Conservation (phyloP, 2,329 filamentous ascomycete genomes). For the Clathrospora elynae region DNA sequence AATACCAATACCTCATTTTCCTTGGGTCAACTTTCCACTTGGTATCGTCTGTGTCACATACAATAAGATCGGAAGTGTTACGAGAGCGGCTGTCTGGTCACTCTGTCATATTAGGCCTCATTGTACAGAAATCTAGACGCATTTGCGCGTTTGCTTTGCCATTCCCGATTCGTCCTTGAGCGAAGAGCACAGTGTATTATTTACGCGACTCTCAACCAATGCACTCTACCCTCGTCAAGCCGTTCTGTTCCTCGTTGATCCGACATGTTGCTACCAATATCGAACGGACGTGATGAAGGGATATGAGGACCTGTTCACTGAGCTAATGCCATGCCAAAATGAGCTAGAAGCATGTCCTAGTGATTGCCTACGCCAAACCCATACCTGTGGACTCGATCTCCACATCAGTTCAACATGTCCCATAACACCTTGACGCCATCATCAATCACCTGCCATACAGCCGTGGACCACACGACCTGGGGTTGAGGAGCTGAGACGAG, state of each 20-base stretch:
- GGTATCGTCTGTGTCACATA: slow-evolving; percentile 46
- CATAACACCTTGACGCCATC: too few species aligned
- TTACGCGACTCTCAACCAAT: slow-evolving; percentile 29
- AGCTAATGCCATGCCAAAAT: too few species aligned
- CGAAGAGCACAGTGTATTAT: slow-evolving; percentile 26
- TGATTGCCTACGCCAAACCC: too few species aligned
- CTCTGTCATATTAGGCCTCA: slow-evolving; percentile 47
- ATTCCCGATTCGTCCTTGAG: slow-evolving; percentile 24
- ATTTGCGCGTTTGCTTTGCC: slow-evolving; percentile 31
- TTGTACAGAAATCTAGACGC: slow-evolving; percentile 48
- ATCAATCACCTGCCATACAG: too few species aligned
- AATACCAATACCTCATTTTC: slow-evolving; percentile 42
- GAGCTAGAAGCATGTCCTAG: too few species aligned
- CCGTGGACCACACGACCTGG: too few species aligned
- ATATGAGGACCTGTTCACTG: too few species aligned
- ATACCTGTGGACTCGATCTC: too few species aligned
- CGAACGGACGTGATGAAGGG: too few species aligned
- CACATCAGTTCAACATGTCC: too few species aligned
- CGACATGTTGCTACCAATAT: too few species aligned
- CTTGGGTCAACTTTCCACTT: slow-evolving; percentile 45
- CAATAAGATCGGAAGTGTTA: slow-evolving; percentile 33
- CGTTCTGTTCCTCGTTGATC: neutral
- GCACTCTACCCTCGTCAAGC: slow-evolving; percentile 14
- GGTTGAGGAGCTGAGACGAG: too few species aligned
- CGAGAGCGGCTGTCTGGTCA: slow-evolving; percentile 31